A percentile compares a stretch with the other conserved stretches of the same genome.
Evolutionary conservation across 2,329 filamentous ascomycete genomes (phyloP).

Genomic region (Neofusicoccum ribis): DNA sequence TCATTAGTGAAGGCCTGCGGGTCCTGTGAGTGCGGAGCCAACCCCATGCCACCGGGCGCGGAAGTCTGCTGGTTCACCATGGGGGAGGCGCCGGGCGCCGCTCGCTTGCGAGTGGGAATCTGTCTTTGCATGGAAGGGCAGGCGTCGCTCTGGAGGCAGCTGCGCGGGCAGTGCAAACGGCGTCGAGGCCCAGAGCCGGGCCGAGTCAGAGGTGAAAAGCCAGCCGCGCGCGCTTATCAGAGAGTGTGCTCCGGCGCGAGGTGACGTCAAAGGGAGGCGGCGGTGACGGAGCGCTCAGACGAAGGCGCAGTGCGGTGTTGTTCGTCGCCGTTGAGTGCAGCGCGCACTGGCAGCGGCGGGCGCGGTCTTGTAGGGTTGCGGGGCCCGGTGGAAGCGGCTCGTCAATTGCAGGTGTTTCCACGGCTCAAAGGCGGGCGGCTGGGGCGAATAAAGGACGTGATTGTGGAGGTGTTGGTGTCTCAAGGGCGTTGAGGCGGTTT

Average conservation of each 20-base stretch:
- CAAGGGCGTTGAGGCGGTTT: background rate
- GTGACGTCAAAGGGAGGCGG: background rate
- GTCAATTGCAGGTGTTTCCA: slow-evolving; percentile 15
- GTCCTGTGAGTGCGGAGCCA: slow-evolving; percentile 2
- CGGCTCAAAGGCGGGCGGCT: background rate
- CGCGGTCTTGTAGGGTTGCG: slow-evolving; percentile 11
- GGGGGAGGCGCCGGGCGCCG: slow-evolving; percentile 71
- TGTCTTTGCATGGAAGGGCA: slow-evolving; percentile 10
- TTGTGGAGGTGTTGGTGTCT: background rate
- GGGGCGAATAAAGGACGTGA: background rate
- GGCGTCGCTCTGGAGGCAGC: background rate
- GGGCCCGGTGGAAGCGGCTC: background rate
- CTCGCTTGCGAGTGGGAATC: slow-evolving; percentile 62
- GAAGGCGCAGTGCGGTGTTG: background rate
- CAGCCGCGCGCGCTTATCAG: slow-evolving; percentile 7
- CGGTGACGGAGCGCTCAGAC: background rate
- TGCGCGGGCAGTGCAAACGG: background rate
- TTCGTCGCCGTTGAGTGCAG: background rate
- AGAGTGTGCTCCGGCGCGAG: background rate
- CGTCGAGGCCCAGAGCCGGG: slow-evolving; percentile 5
- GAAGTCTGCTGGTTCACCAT: slow-evolving; percentile 53
- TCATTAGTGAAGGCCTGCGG: slow-evolving; percentile 27
- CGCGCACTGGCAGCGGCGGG: background rate
- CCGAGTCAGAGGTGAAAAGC: slow-evolving; percentile 15
- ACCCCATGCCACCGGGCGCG: slow-evolving; percentile 33